Conservation (phyloP, 1,284 basidiomycete genomes). For the Trichosporon ovoides region DNA sequence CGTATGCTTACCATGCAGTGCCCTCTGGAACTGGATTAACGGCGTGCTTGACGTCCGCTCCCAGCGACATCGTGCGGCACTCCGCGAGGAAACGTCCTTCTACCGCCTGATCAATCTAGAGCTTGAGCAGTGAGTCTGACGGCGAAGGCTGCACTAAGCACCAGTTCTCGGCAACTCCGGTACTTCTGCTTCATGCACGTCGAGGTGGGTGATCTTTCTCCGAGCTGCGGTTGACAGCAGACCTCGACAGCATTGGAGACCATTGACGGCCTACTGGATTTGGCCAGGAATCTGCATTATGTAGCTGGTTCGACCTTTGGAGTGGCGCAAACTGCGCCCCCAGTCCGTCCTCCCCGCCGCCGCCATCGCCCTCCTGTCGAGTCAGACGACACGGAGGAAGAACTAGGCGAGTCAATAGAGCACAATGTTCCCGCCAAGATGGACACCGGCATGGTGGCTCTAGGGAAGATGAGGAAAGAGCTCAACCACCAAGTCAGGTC, state of each 20-base stretch:
- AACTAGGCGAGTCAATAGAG: constrained; percentile 50
- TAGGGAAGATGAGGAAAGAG: constrained; percentile 62
- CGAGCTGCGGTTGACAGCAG: constrained; percentile 53
- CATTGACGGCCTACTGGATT: constrained; percentile 65
- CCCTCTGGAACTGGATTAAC: constrained; percentile 64
- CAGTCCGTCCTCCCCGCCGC: constrained; percentile 56
- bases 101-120: constrained; percentile 71
- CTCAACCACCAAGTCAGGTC: constrained; percentile 61
- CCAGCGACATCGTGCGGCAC: constrained; percentile 48
- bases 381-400: constrained; percentile 55
- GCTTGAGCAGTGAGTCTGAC: constrained; percentile 60
- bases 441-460: constrained; percentile 50
- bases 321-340: constrained; percentile 27
- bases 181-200: constrained; percentile 62
- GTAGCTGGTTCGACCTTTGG: constrained; percentile 5
- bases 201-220: constrained; percentile 52
- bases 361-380: constrained; percentile 41
- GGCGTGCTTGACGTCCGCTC: constrained; percentile 53
- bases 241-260: constrained; percentile 55
- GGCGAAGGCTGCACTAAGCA: constrained; percentile 1
- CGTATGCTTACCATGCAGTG: constrained; percentile 53
- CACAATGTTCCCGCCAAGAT: constrained; percentile 49
- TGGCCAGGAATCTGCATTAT: constrained; percentile 61
- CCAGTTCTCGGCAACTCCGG: constrained; percentile 60
- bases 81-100: constrained; percentile 60